Conservation (phyloP, 139 green algal genomes). For the Deuterostichococcus epilithicus region DNA sequence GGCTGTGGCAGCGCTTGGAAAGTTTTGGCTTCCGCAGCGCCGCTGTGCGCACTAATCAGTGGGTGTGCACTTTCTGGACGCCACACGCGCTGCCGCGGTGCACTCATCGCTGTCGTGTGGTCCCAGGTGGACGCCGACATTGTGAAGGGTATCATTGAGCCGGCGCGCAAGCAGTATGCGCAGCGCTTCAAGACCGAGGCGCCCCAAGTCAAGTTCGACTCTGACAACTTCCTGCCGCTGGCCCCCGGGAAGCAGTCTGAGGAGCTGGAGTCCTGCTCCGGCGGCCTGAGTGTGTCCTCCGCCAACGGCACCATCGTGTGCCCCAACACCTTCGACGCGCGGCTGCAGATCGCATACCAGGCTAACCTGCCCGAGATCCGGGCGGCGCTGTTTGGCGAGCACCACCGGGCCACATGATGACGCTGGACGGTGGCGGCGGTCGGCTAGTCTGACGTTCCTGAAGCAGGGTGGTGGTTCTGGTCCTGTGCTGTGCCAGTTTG, state of each 20-base stretch:
- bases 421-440: too few species aligned
- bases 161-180: conserved; percentile 44
- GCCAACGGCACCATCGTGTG: conserved; percentile 84
- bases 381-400: conserved; percentile 58
- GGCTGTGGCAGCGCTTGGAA: too few species aligned
- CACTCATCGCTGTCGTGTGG: background rate
- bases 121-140: conserved; percentile 49
- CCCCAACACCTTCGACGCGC: conserved; percentile 92
- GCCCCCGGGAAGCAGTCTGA: conserved; percentile 47
- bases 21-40: too few species aligned
- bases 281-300: conserved; percentile 84
- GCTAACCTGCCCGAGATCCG: conserved; percentile 75
- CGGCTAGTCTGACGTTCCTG: too few species aligned
- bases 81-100: too few species aligned
- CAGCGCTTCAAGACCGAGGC: conserved; percentile 39
- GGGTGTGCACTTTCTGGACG: too few species aligned
- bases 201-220: conserved; percentile 61
- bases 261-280: conserved; percentile 57
- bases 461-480: too few species aligned
- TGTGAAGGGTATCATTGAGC: conserved; percentile 54
- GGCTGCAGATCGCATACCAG: conserved; percentile 76
- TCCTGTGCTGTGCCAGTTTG: too few species aligned
- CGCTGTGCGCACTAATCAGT: too few species aligned
- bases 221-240: conserved; percentile 63
- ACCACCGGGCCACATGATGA: background rate